Evolutionary conservation across 2,329 filamentous ascomycete genomes (phyloP), one percentile per base, ranked within the genome.

Genomic region (Bipolaris victoriae): DNA sequence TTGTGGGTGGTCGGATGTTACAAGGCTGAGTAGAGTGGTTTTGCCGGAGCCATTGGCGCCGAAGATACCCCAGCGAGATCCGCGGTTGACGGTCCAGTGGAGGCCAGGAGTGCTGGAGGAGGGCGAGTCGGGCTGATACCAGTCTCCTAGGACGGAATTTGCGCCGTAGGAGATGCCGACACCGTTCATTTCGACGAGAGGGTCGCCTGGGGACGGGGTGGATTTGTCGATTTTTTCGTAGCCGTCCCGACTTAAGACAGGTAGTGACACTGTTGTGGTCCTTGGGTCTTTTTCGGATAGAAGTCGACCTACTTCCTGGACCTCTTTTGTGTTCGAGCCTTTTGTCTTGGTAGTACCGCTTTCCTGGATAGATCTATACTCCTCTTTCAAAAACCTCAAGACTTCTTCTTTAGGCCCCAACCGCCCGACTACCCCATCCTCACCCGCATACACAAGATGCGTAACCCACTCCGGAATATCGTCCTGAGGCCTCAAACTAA

Each of bases 1-100:
- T 76, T 98, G 94, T 0, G 95, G 95, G 68, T 99, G 95, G 70
- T 99, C 95, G 1, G 94, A 98, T 58, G 91, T 96, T 57, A 99
- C 90, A 5, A 99, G 83, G 5, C 92, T 95, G 26, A 98, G 85
- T 37, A 99, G 84, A 0, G 95, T 99, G 0, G 95, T 99, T 80
- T 99, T 99, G 16, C 95, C 95, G 0, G 92, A 97, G 11, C 90
- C 95, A 67, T 99, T 98, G 31, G 93, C 90, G 0, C 95, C 95
- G 70, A 99, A 95, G 16, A 98, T 85, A 3, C 91, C 94, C 90
- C 92, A 97, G 61, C 93, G 87, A 73, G 97, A 88, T 22, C 94
- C 93, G 49, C 89, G 86, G 37, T 87, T 86, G 22, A 98, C 88
- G 0, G 84, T 90, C 92, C 95, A 97, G 71, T 89, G 84, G 5